Evolutionary conservation across 352 stramenopile genomes (phyloP).

Genomic region (Pelagophyceae sp.): DNA sequence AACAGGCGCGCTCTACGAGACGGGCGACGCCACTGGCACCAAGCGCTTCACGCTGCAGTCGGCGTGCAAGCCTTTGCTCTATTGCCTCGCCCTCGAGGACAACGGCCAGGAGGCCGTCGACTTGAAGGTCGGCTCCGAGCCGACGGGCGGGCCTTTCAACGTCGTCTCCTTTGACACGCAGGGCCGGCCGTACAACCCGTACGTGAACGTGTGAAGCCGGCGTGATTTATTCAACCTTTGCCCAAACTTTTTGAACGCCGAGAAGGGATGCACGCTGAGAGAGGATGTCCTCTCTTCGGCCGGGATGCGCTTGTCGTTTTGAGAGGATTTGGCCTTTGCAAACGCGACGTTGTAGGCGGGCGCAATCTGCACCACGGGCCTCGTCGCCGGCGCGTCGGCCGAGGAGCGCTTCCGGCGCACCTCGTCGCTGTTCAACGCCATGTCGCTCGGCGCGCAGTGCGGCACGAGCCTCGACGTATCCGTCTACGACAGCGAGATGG

Average conservation of each 20-base stretch:
- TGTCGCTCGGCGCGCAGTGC: conserved; percentile 28
- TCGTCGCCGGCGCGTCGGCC: conserved; percentile 27
- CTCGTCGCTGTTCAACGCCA: conserved; percentile 31
- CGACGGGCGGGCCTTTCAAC: conserved; percentile 43
- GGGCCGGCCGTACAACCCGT: not conserved
- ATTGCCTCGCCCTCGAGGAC: conserved; percentile 35
- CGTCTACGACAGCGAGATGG: conserved; percentile 36
- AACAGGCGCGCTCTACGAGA: conserved; percentile 33
- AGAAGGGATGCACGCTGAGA: no score
- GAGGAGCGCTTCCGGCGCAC: conserved; percentile 38
- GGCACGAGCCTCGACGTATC: conserved; percentile 35
- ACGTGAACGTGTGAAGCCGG: no score
- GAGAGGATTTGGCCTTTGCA: no score
- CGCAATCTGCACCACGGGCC: conserved; percentile 38
- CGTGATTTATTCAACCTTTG: no score
- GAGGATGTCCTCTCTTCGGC: no score
- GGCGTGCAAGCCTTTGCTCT: conserved; percentile 39
- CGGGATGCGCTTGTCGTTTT: no score
- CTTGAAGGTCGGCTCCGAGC: conserved; percentile 38
- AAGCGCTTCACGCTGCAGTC: conserved; percentile 38
- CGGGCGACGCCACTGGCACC: conserved; percentile 31
- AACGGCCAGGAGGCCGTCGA: conserved; percentile 34
- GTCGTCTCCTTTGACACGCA: conserved; percentile 19
- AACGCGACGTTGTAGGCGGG: conserved; percentile 44
- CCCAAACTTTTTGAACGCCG: no score